Evolutionary conservation across 129 eudicot species (phyloP), one percentile per base, ranked within the genome.

Genomic region (Gnaphalium uliginosum): DNA sequence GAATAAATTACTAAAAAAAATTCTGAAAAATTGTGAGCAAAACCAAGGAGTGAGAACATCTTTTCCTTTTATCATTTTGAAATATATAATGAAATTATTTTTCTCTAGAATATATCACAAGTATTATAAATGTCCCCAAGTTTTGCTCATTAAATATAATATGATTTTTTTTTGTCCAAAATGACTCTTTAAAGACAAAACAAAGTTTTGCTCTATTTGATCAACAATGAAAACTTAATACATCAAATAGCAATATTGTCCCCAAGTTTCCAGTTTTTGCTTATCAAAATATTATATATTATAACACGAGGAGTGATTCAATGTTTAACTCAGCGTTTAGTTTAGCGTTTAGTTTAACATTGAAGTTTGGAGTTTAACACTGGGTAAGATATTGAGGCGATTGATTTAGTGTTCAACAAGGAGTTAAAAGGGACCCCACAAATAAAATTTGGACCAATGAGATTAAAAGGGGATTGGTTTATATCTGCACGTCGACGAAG

Each of bases 41-140:
- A n/a, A 54, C 60, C 71, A 72, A 73, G 78, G 30, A 64, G 67
- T 66, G 62, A 60, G 68, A 50, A 53, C 73, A 63, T 35, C 83
- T 71, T 64, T 43, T 72, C 66, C 48, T 32, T 79, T 64, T 63
- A 72, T 10, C 29, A 79, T 32, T 71, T 11, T 53, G 15, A 78
- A 78, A 22, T 24, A 14, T 25, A 69, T 46, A 18, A 6, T 17
- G 0, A 69, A 7, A 50, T 26, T 69, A 7, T 10, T 59, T 54
- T 1, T 54, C 23, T 19, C 13, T 25, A 13, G 15, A 46, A 50
- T 13, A 2, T 51, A n/a, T 18, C 21, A 18, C 8, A 15, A 53
- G 18, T 53, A 7, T 53, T 7, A 53, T 53, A 53, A 17, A 51
- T 51, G 58, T 18, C 58, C 4, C 5, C 58, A 53, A 53, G 18